Evolutionary conservation across 257 asterid species (phyloP), one percentile per base, ranked within the genome.

Genomic region (Ophiorrhiza pumila): DNA sequence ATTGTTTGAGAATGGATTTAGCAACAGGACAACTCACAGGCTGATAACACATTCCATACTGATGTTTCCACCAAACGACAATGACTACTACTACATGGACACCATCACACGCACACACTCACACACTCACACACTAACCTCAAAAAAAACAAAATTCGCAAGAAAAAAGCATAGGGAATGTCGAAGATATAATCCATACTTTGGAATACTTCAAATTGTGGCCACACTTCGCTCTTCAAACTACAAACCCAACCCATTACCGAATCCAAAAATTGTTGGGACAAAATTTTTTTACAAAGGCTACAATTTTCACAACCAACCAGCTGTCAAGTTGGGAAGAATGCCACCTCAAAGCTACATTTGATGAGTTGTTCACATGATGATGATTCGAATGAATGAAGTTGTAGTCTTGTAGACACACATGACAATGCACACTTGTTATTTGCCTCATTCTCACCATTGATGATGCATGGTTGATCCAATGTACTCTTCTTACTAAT

Each of bases 321-420:
- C 64, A 73, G 76, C 34, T 78, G 79, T 68, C 35, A 10, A 67
- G 78, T 66, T 32, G 58, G 27, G 45, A 67, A 67, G 75, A 27
- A 66, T 1, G 32, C 73, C 77, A 71, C 42, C 75, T 76, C 56
- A 59, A 17, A 45, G 66, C 59, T 46, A 4, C 58, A 46, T 29
- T 39, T 27, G 35, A 35, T 68, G 64, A 63, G 77, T 72, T 72
- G 78, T 68, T 61, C 69, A 72, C 73, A 43, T 60, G 78, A 68
- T 76, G 52, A 13, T 2, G 5, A 1, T 58, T 49, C 64, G 29
- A 71, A 41, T 58, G 68, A 71, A 39, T 4, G 32, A 59, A 74
- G 18, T 53, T 56, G 59, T 60, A 46, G 60, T n/a, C n/a, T n/a
- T n/a, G n/a, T n/a, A n/a, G n/a, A n/a, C n/a, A 45, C 70, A 73